Conservation (phyloP, 805 yeast genomes). For the Jamesozyma hellenica region DNA sequence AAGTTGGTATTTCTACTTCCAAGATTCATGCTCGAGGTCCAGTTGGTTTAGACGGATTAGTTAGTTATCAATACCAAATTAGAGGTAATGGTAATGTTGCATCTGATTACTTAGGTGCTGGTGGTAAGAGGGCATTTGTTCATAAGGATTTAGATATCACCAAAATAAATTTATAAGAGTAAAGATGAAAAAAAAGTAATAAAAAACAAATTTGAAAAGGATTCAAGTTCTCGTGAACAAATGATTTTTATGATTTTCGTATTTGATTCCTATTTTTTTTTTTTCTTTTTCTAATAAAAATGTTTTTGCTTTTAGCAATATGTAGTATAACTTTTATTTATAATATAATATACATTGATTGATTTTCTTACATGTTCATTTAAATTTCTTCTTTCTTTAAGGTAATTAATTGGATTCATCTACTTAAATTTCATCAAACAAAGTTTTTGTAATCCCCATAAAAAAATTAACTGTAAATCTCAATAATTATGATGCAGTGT, state of each 20-base stretch:
- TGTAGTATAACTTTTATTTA: neutral
- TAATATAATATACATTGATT: too few relatives aligned
- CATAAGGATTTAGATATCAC: slow-evolving; percentile 52
- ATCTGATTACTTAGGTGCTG: slow-evolving; percentile 86
- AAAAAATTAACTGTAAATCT: too few relatives aligned
- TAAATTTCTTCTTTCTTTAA: too few relatives aligned
- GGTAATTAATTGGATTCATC: too few relatives aligned
- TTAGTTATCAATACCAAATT: slow-evolving; percentile 88
- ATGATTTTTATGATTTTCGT: neutral
- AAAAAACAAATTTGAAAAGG: too few relatives aligned
- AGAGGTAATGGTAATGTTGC: slow-evolving; percentile 91
- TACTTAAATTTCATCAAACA: too few relatives aligned
- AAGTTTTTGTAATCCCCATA: too few relatives aligned
- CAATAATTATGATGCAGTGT: neutral
- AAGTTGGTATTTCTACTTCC: slow-evolving; percentile 94
- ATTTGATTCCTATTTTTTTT: too few relatives aligned
- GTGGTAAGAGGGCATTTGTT: slow-evolving; percentile 68
- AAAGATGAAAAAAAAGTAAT: too few relatives aligned
- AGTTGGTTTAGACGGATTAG: slow-evolving; percentile 93
- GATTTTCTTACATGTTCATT: neutral
- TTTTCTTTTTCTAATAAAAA: too few relatives aligned
- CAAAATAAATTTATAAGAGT: slow-evolving; percentile 19
- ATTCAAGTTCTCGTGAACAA: neutral
- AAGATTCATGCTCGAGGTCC: slow-evolving; percentile 98
- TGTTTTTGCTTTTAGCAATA: too few relatives aligned